Evolutionary conservation across 2,329 filamentous ascomycete genomes (phyloP).

Genomic region (Diaporthe citrichinensis): DNA sequence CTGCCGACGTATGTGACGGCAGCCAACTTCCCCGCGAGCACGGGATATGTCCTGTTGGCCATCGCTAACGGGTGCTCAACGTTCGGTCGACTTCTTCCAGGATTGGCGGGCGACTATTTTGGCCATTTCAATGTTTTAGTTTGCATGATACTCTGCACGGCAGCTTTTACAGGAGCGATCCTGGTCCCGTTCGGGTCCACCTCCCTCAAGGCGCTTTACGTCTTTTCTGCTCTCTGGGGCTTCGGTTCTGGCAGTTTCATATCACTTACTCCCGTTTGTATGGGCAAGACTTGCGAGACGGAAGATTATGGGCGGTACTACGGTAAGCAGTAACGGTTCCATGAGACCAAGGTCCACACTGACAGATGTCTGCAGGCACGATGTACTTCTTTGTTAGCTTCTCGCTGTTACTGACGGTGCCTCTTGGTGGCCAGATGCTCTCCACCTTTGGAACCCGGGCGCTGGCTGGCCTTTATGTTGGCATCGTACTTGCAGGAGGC

Average conservation of each 20-base stretch:
- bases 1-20: constrained; percentile 61
- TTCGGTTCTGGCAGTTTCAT: constrained; percentile 64
- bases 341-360: neutral
- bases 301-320: constrained; percentile 18
- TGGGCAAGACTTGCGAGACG: constrained; percentile 46
- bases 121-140: constrained; percentile 62
- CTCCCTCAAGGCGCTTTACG: constrained; percentile 56
- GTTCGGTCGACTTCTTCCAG: constrained; percentile 59
- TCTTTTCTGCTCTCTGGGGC: constrained; percentile 61
- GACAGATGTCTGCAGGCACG: constrained; percentile 55
- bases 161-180: constrained; percentile 57
- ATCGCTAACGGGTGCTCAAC: constrained; percentile 59
- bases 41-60: constrained; percentile 60
- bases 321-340: neutral
- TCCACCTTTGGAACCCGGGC: constrained; percentile 59
- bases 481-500: constrained; percentile 55
- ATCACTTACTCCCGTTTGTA: constrained; percentile 60
- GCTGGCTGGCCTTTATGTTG: constrained; percentile 62
- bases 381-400: constrained; percentile 62
- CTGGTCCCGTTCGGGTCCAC: constrained; percentile 61
- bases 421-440: constrained; percentile 61
- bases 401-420: constrained; percentile 60
- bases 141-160: constrained; percentile 51
- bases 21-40: constrained; percentile 52
- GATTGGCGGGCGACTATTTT: constrained; percentile 57